Evolutionary conservation across 2,329 filamentous ascomycete species (phyloP).

Genomic region (Calonectria fujianensis): DNA sequence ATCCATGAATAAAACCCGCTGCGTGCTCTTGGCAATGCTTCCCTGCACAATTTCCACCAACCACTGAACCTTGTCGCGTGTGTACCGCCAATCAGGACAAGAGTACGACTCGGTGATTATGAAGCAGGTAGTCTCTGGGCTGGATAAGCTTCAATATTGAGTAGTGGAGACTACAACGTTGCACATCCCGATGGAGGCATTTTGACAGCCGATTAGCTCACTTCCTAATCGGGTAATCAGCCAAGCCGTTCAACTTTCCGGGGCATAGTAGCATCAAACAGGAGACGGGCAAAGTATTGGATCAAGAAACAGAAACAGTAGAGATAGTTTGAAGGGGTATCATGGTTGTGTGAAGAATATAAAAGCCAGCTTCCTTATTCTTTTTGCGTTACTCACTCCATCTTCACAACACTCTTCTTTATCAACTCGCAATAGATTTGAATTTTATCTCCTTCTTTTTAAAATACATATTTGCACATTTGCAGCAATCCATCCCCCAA

Average conservation of each 20-base stretch:
- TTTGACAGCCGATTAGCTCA: background rate
- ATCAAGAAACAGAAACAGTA: background rate
- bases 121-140: background rate
- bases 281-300: background rate
- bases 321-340: background rate
- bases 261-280: background rate
- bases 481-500: background rate
- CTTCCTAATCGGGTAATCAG: background rate
- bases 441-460: background rate
- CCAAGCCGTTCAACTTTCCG: background rate
- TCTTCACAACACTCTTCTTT: background rate
- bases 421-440: too few relatives aligned
- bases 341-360: background rate
- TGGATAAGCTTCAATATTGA: constrained; percentile 25
- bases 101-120: too few relatives aligned
- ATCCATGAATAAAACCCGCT: constrained; percentile 12
- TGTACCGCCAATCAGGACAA: background rate
- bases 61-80: background rate
- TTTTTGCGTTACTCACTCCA: background rate
- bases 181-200: constrained; percentile 5
- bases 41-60: constrained; percentile 9
- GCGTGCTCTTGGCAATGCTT: background rate
- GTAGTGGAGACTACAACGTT: constrained; percentile 18
- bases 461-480: background rate
- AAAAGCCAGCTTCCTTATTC: background rate